These are phyloP conservation scores for Penicillium roqueforti DNA, from an alignment of 495 filamentous ascomycete genomes.

Conservation along the genomic window DNA sequence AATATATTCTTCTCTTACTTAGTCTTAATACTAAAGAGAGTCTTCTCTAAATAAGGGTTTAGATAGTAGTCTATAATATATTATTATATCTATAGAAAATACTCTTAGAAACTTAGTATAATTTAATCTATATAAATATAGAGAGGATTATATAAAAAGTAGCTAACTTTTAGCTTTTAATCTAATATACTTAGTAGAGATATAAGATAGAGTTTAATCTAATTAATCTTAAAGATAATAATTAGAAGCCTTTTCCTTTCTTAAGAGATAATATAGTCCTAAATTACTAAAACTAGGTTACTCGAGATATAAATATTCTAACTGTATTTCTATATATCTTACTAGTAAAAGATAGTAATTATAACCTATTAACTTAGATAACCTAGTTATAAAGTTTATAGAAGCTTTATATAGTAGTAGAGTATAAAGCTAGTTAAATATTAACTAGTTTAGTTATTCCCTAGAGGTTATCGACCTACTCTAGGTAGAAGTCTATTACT, in stretches of 20 bases:
- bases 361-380: not conserved
- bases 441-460: not conserved
- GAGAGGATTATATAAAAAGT: constrained; percentile 5
- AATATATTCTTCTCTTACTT: constrained; percentile 23
- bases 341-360: not conserved
- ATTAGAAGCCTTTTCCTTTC: constrained; percentile 11
- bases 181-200: constrained; percentile 7
- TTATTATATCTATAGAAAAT: constrained; percentile 6
- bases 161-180: constrained; percentile 6
- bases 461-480: not conserved
- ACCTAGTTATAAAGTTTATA: not conserved
- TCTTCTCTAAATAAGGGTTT: not conserved
- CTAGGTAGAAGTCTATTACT: constrained; percentile 1
- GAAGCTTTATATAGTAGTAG: not conserved
- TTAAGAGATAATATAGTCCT: not conserved
- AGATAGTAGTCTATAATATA: constrained; percentile 6
- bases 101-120: constrained; percentile 5
- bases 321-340: constrained; percentile 10
- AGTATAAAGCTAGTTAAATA: constrained; percentile 4
- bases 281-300: not conserved
- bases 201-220: constrained; percentile 11
- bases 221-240: constrained; percentile 1
- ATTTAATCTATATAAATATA: constrained; percentile 2
- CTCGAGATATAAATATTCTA: constrained; percentile 2
- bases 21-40: not conserved